Conservation (phyloP, 1,284 basidiomycete species). For the Schizophyllum commune region DNA sequence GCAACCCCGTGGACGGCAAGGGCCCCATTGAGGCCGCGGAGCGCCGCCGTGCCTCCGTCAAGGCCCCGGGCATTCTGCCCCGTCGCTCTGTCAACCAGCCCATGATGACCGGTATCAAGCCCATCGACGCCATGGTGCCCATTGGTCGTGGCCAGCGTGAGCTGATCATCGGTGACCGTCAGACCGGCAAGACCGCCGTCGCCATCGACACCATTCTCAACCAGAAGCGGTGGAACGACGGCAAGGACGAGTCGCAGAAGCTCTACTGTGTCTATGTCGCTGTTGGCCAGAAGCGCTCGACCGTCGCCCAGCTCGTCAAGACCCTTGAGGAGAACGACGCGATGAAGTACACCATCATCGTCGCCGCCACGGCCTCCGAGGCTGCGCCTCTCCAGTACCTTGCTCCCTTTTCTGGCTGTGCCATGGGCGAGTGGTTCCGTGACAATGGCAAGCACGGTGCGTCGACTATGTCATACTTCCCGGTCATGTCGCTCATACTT, state of each 20-base stretch:
- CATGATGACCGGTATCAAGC: constrained; percentile 99
- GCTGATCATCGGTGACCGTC: constrained; percentile 99
- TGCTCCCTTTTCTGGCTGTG: constrained; percentile 98
- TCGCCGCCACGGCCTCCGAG: constrained; percentile 98
- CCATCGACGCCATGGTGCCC: constrained; percentile 99
- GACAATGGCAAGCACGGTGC: constrained; percentile 94
- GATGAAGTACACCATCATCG: constrained; percentile 99
- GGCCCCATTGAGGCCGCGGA: constrained; percentile 91
- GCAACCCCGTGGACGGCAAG: constrained; percentile 99
- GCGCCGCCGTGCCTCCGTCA: constrained; percentile 94
- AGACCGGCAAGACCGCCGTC: constrained; percentile 98
- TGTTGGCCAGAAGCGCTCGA: constrained; percentile 98
- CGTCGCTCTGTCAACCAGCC: constrained; percentile 99
- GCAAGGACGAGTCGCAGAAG: constrained; percentile 93
- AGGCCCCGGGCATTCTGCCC: constrained; percentile 98
- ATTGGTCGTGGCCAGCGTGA: constrained; percentile 99
- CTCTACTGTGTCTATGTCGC: constrained; percentile 99
- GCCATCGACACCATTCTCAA: constrained; percentile 99
- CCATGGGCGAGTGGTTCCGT: constrained; percentile 99
- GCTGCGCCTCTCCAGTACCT: constrained; percentile 98
- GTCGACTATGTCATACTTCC: constrained; percentile 16
- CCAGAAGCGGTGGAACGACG: constrained; percentile 99
- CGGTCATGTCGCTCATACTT: constrained; percentile 6
- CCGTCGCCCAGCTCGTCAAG: constrained; percentile 98
- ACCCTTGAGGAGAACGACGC: constrained; percentile 99